Evolutionary conservation across 495 filamentous ascomycete species (phyloP), one percentile per base, ranked within the genome.

Genomic region (Extremus antarcticus): DNA sequence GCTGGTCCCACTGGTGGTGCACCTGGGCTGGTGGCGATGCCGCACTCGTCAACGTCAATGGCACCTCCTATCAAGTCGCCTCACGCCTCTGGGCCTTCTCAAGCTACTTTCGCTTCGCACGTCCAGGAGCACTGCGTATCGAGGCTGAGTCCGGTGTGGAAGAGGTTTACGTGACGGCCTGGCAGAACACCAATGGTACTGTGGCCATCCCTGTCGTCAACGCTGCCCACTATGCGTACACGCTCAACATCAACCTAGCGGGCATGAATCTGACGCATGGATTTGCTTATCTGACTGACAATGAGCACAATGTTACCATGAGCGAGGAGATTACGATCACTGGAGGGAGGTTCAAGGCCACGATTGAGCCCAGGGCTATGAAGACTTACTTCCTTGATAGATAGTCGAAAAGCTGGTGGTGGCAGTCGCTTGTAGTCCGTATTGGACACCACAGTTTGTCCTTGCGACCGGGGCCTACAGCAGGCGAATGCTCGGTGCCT

Each of bases 1-100:
- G 58, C 19, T 61, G 54, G 43, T 53, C 54, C 3, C 58, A 61
- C 50, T 61, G 58, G 58, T 61, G 58, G 58, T 61, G 58, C 47
- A 19, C 54, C 9, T 47, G 54, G 47, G 49, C 41, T 20, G 20
- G 17, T 17, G 47, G 47, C 19, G 58, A 61, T 25, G 54, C 54
- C 45, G 39, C 54, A 2, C 58, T 61, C 54, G 32, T 61, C 45
- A 41, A 43, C 7, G 48, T 61, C 35, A 53, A 61, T 29, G 54
- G 54, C 49, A 53, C 54, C 7, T 32, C 48, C 23, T 61, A 61
- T 47, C 40, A 53, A 22, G 54, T 61, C 25, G 47, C 58, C 13
- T 43, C 58, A 29, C 54, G 58, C 16, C 54, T 61, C 17, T 61
- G 58, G 58, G 58, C 58, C 11, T 57, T 61, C 43, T 43, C 58